Evolutionary conservation across 1,139 yeast species (phyloP).

Genomic region (Geotrichum candidum): DNA sequence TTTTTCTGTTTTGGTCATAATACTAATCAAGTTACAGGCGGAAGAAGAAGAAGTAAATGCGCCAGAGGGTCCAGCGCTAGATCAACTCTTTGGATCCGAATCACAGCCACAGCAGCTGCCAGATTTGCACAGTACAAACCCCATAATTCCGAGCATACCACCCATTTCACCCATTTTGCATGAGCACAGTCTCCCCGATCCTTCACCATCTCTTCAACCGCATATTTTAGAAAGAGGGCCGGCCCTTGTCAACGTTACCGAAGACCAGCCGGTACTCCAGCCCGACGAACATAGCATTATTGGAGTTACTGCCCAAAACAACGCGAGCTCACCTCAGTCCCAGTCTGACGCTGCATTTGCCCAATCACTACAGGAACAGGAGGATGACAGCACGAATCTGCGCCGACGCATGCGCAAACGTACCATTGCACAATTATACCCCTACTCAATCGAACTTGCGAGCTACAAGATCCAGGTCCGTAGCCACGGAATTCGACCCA

Average conservation of each 20-base stretch:
- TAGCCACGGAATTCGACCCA: slow-evolving; percentile 14
- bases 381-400: not conserved
- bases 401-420: slow-evolving; percentile 12
- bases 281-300: not conserved
- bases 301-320: not conserved
- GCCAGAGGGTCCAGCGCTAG: not conserved
- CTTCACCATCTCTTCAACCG: not conserved
- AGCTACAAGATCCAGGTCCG: slow-evolving; percentile 12
- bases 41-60: not conserved
- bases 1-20: not conserved
- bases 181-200: not conserved
- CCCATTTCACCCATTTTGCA: not conserved
- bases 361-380: not conserved
- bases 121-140: not conserved
- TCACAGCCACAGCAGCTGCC: not conserved
- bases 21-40: not conserved
- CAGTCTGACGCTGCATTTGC: not conserved
- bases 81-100: not conserved
- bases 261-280: not conserved
- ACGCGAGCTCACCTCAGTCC: not conserved
- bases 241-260: not conserved
- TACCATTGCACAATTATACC: slow-evolving; percentile 14
- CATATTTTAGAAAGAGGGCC: not conserved
- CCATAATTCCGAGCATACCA: not conserved
- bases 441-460: slow-evolving; percentile 14